These are phyloP conservation scores for Oryza officinalis DNA, from an alignment of 176 grass and related monocot species.

Conservation along the genomic window DNA sequence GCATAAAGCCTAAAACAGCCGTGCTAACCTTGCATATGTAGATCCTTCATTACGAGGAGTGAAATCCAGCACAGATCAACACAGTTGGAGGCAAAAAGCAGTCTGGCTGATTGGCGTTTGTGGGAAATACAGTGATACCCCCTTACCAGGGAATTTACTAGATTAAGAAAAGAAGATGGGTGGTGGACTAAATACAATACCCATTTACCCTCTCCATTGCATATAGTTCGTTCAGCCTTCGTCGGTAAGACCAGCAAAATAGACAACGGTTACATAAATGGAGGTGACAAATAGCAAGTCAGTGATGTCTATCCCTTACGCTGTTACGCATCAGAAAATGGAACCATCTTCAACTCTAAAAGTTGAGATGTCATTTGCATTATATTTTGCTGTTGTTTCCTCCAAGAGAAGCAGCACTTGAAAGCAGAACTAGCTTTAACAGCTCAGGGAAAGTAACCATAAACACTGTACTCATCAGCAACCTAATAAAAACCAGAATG, in stretches of 20 bases:
- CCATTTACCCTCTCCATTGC: slow-evolving; percentile 37
- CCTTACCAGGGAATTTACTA: slow-evolving; percentile 87
- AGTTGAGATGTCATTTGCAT: slow-evolving; percentile 17
- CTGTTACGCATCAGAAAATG: slow-evolving; percentile 12
- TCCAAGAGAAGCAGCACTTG: slow-evolving; percentile 19
- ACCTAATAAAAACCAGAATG: slow-evolving; percentile 28
- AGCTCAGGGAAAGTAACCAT: slow-evolving; percentile 31
- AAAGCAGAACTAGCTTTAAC: slow-evolving; percentile 32
- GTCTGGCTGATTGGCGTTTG: slow-evolving; percentile 59
- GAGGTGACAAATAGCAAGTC: slow-evolving; percentile 40
- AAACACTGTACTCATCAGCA: slow-evolving; percentile 43
- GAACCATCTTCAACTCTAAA: slow-evolving; percentile 34
- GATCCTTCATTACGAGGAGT: slow-evolving; percentile 62
- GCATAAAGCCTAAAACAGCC: slow-evolving; percentile 92
- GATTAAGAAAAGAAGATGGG: slow-evolving; percentile 28
- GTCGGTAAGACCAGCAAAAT: slow-evolving; percentile 32
- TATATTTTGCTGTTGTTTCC: slow-evolving; percentile 27
- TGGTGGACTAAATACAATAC: slow-evolving; percentile 47
- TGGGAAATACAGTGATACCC: slow-evolving; percentile 54
- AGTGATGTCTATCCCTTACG: slow-evolving; percentile 23
- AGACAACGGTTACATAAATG: slow-evolving; percentile 37
- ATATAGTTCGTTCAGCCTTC: slow-evolving; percentile 46
- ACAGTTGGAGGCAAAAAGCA: slow-evolving; percentile 64
- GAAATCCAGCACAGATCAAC: slow-evolving; percentile 74
- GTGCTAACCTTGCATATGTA: slow-evolving; percentile 93